Base-by-base conservation (phyloP, 75 land plant species). In the Larix kaempferi region DNA sequence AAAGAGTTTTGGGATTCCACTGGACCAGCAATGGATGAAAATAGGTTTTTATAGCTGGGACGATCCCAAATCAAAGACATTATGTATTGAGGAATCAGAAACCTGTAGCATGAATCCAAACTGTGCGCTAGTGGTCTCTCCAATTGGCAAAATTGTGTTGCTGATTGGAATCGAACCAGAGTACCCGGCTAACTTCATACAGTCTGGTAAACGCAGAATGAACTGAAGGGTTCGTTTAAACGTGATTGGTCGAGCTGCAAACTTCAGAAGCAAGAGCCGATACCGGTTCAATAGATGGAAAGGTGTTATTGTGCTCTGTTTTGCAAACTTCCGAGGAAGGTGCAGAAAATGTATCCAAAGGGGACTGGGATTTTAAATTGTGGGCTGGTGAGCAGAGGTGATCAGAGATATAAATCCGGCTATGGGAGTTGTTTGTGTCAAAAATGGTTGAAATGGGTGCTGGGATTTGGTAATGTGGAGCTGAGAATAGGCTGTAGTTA, bases 281-380 rank as follows among this genome's bases (percentile, higher is more conserved):
- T n/a, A 10, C 52, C 41, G 21, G 13, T 37, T 69, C 73, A 17
- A 7, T 33, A 7, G 69, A 33, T 33, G 69, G 41, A 39, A 65
- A 21, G 8, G 41, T 65, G 8, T 13, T 65, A 21, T 0, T 0
- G 16, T 22, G 37, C 6, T 77, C 79, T 41, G 79, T 73, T 17
- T 57, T 77, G 74, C 79, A 77, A 6, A 77, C 73, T 63, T 64
- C 79, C 16, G 73, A 77, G 33, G 74, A 66, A 25, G 79, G 49
- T 35, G 79, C 54, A 39, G 79, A 76, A 14, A 37, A 17, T 69
- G 73, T 41, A 23, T 69, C 73, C n/a, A 44, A 25, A n/a, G 54
- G 73, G 2, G 54, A 69, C 23, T 41, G 73, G 25, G 73, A 69
- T 69, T 69, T 69, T 49, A 49, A 49, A 49, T 49, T 49, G 12